These are phyloP conservation scores for Clathrospora elynae DNA, from an alignment of 2,329 filamentous ascomycete species.

Conservation along the genomic window DNA sequence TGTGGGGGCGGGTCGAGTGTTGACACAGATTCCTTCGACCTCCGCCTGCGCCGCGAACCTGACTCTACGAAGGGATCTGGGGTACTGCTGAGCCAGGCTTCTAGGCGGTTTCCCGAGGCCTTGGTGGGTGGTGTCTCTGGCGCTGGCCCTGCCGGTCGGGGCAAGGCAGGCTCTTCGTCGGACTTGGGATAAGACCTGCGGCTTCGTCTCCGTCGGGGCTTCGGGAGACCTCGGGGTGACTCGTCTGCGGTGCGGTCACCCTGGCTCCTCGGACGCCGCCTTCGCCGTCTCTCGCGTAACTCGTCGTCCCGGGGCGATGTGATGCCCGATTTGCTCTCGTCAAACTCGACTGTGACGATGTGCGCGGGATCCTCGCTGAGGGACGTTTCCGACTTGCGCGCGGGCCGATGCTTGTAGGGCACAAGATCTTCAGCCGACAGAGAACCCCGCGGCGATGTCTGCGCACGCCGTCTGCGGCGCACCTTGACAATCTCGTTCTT, in stretches of 20 bases:
- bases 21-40: conserved; percentile 39
- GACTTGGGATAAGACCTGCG: conserved; percentile 34
- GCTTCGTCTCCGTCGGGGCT: conserved; percentile 26
- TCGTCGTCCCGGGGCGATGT: conserved; percentile 29
- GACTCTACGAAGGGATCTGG: conserved; percentile 61
- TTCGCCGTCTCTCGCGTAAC: conserved; percentile 35
- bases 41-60: conserved; percentile 44
- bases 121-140: conserved; percentile 48
- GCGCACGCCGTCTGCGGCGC: conserved; percentile 35
- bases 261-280: conserved; percentile 34
- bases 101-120: conserved; percentile 59
- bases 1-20: conserved; percentile 33
- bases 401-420: conserved; percentile 23
- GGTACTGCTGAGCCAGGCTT: conserved; percentile 65
- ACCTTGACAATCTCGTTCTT: conserved; percentile 36
- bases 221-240: conserved; percentile 26
- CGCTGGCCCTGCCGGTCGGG: conserved; percentile 19
- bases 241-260: conserved; percentile 35
- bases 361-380: conserved; percentile 31
- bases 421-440: conserved; percentile 40
- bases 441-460: conserved; percentile 40
- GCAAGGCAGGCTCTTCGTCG: conserved; percentile 29
- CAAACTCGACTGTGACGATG: conserved; percentile 38
- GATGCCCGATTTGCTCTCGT: conserved; percentile 20
- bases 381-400: conserved; percentile 32